Evolutionary conservation across 495 filamentous ascomycete species (phyloP).

Genomic region (Xylaria scruposa): DNA sequence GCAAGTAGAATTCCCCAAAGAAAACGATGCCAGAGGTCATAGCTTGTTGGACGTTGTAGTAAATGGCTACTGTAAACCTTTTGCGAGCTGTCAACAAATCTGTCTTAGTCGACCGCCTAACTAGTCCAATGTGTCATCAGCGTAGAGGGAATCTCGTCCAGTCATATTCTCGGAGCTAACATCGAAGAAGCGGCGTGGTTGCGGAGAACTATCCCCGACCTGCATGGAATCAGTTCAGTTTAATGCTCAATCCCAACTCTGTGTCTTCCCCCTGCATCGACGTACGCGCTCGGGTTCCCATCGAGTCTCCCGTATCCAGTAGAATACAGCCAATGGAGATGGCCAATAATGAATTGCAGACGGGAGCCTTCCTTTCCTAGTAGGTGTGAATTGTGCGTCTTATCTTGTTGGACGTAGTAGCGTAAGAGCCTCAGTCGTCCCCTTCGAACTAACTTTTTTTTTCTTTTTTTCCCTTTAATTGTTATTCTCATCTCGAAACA

Average conservation of each 20-base stretch:
- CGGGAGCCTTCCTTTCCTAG: constrained; percentile 17
- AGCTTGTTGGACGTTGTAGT: background rate
- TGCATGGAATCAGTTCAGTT: constrained; percentile 4
- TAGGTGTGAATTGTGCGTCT: constrained; percentile 1
- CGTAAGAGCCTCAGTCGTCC: constrained; percentile 21
- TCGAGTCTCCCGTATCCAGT: constrained; percentile 20
- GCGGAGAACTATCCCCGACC: constrained; percentile 12
- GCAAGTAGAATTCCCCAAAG: constrained; percentile 4
- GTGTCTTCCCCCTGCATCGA: constrained; percentile 22
- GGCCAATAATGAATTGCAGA: constrained; percentile 11
- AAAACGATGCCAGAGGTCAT: background rate
- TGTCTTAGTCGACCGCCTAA: no score
- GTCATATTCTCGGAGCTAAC: constrained; percentile 7
- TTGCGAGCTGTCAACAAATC: background rate
- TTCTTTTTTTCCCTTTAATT: background rate
- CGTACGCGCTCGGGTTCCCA: constrained; percentile 21
- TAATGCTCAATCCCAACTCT: constrained; percentile 14
- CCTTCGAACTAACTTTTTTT: background rate
- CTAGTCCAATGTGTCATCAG: no score
- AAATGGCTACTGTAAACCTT: background rate
- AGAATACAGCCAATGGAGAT: background rate
- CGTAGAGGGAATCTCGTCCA: constrained; percentile 6
- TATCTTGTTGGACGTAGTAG: background rate
- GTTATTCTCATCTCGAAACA: background rate
- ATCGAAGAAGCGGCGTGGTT: constrained; percentile 18